phyloP scores from a whole-genome alignment of 2,329 filamentous ascomycete genomes.

The Mycogone perniciosa region DNA sequence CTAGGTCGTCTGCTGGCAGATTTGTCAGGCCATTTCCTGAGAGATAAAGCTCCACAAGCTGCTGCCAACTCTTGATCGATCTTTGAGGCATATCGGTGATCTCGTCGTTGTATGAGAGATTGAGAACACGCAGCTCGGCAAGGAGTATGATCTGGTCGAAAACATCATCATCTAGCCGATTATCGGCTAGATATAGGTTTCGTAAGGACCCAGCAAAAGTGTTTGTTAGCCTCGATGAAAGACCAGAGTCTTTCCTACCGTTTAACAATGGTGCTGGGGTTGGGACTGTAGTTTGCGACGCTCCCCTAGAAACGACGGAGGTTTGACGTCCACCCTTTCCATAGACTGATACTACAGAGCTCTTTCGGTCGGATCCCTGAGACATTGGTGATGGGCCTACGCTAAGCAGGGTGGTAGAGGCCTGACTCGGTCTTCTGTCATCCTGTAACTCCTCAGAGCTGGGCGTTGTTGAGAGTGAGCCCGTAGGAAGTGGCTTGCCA shows the following conservation, averaged over 20 bases:
- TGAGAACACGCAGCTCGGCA: conserved; percentile 78
- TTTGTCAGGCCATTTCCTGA: conserved; percentile 93
- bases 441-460: conserved; percentile 73
- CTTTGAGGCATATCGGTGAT: conserved; percentile 87
- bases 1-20: conserved; percentile 86
- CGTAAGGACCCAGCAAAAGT: conserved; percentile 85
- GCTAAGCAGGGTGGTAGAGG: conserved; percentile 68
- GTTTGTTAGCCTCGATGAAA: conserved; percentile 70
- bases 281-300: conserved; percentile 39
- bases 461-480: conserved; percentile 51
- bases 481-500: conserved; percentile 35
- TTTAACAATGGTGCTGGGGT: conserved; percentile 47
- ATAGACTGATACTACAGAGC: conserved; percentile 75
- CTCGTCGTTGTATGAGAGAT: conserved; percentile 84
- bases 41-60: conserved; percentile 85
- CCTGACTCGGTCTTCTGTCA: conserved; percentile 73
- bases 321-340: conserved; percentile 77
- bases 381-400: conserved; percentile 66
- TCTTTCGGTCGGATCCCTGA: conserved; percentile 60
- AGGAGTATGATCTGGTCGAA: conserved; percentile 86
- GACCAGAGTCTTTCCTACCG: conserved; percentile 78
- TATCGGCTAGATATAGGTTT: conserved; percentile 85
- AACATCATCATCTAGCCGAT: conserved; percentile 87
- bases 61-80: conserved; percentile 82
- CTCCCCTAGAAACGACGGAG: conserved; percentile 67